These are phyloP conservation scores for Leccinellum rugosiceps DNA, from an alignment of 768 basidiomycete genomes.

Conservation along the genomic window DNA sequence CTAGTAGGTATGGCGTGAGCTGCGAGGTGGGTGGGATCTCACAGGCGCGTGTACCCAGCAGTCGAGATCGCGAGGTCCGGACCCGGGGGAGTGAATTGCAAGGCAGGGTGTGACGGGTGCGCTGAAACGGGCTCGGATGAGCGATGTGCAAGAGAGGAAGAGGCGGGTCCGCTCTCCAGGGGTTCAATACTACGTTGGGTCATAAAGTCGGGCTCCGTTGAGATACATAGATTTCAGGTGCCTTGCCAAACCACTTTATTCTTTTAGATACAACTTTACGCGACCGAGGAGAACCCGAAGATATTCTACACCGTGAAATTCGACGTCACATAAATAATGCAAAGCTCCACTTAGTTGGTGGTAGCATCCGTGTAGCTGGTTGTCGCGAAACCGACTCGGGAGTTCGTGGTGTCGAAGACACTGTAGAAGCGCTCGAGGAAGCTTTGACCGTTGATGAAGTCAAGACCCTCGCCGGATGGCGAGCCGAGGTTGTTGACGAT, in stretches of 20 bases:
- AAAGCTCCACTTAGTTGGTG: slow-evolving; percentile 22
- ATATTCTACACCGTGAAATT: background rate
- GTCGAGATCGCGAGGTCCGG: background rate
- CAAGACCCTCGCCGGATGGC: slow-evolving; percentile 42
- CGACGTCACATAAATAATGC: background rate
- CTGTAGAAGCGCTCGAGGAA: slow-evolving; percentile 66
- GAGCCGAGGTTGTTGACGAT: slow-evolving; percentile 39
- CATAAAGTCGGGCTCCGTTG: no score
- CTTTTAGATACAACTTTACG: slow-evolving; percentile 1
- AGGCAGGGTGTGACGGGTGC: no score
- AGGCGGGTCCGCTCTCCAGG: no score
- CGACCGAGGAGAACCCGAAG: background rate
- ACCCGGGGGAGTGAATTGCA: background rate
- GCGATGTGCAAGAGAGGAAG: no score
- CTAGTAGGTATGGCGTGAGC: no score
- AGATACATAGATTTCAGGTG: background rate
- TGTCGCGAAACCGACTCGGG: slow-evolving; percentile 32
- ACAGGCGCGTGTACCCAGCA: background rate
- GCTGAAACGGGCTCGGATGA: no score
- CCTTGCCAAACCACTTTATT: background rate
- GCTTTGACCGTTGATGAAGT: slow-evolving; percentile 52
- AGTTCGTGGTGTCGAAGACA: slow-evolving; percentile 59
- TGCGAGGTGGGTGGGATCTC: no score
- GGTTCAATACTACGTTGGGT: no score
- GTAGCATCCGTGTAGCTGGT: slow-evolving; percentile 30